Evolutionary conservation across 805 yeast genomes (phyloP), one percentile per base, ranked within the genome.

Genomic region (Diddensiella transvaalensis): DNA sequence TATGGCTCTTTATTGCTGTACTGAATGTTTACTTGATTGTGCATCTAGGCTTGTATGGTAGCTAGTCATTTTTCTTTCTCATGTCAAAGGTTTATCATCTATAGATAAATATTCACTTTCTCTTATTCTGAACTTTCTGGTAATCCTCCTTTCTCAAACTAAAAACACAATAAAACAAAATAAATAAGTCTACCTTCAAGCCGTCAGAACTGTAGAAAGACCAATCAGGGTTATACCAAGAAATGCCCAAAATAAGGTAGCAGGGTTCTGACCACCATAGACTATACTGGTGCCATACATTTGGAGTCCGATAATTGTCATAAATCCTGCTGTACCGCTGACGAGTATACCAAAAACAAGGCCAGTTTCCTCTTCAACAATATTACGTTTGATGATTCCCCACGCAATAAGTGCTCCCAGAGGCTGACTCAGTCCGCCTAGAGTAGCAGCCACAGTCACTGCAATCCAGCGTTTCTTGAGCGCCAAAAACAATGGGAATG

Each of bases 381-480:
- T 60, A 22, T 69, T 69, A 6, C 69, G 65, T 40, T 63, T 58
- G 46, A 77, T 67, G 26, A 84, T 70, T 3, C 76, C 54, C 56
- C 74, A 75, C 0, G 95, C 97, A 1, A 84, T 51, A 0, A 83
- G 57, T 0, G 96, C 98, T 18, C 99, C 99, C 15, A 87, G 54
- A 0, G 97, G 96, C 62, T 90, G 97, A 2, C 96, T 81, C 1
- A 80, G 72, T 0, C 91, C 90, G 3, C 96, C 97, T 15, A 91
- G 67, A 0, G 82, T 47, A 1, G 86, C 80, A 13, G 90, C 77
- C 4, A 84, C 75, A 0, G 74, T 53, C 8, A 88, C 68, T 0
- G 97, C 95, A 54, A 78, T 74, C 22, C 67, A 58, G 40, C 87
- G 71, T 1, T 79, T 74, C 38, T 78, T 71, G 53, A 91, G 72